Evolutionary conservation across 1,284 basidiomycete species (phyloP).

Genomic region (Cryptococcus deneoformans): DNA sequence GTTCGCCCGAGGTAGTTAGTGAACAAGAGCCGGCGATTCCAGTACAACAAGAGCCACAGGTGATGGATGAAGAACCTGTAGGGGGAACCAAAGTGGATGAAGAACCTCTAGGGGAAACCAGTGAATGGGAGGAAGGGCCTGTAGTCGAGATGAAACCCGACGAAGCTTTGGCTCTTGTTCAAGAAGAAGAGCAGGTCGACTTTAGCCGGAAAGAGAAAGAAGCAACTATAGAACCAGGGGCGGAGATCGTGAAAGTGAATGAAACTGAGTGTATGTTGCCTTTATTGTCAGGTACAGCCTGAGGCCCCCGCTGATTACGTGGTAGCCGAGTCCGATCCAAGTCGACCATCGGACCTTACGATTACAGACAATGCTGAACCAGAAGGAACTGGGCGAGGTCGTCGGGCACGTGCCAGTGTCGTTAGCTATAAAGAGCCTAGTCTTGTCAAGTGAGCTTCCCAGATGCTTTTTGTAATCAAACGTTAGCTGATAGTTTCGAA

Average conservation of each 20-base stretch:
- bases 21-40: neutral
- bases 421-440: slow-evolving; percentile 87
- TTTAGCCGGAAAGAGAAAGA: neutral
- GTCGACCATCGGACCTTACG: neutral
- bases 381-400: slow-evolving; percentile 54
- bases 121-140: slow-evolving; percentile 14
- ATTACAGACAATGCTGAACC: neutral
- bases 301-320: neutral
- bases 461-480: slow-evolving; percentile 19
- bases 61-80: neutral
- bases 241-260: neutral
- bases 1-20: slow-evolving; percentile 1
- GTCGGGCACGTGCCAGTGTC: slow-evolving; percentile 66
- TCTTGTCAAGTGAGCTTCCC: slow-evolving; percentile 68
- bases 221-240: neutral
- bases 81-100: neutral
- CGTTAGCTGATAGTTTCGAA: slow-evolving; percentile 33
- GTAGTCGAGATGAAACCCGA: slow-evolving; percentile 8
- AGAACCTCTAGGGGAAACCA: slow-evolving; percentile 4
- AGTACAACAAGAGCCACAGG: neutral
- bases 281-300: neutral
- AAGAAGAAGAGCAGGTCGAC: neutral
- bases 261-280: neutral
- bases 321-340: neutral
- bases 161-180: slow-evolving; percentile 1